These are phyloP conservation scores for Ascochyta clinopodiicola DNA, from an alignment of 2,329 filamentous ascomycete genomes.

Conservation along the genomic window DNA sequence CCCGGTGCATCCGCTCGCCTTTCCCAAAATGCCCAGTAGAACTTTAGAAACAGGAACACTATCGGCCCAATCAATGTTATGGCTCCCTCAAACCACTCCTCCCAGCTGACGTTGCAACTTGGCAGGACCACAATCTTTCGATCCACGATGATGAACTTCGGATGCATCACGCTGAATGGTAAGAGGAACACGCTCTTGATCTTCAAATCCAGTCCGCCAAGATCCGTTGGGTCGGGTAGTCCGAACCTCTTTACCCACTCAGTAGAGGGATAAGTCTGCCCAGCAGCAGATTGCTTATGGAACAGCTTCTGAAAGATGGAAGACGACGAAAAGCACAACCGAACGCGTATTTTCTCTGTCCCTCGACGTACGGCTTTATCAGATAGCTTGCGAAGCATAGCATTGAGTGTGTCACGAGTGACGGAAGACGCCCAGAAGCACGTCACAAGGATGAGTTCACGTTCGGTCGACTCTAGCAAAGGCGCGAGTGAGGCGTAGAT, in stretches of 20 bases:
- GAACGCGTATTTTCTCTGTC: slow-evolving; percentile 62
- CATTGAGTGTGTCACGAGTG: slow-evolving; percentile 64
- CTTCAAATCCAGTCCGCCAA: slow-evolving; percentile 68
- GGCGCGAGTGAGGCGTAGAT: slow-evolving; percentile 62
- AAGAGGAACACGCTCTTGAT: slow-evolving; percentile 81
- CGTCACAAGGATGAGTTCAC: slow-evolving; percentile 77
- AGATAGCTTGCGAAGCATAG: slow-evolving; percentile 67
- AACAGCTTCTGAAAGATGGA: slow-evolving; percentile 77
- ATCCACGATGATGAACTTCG: slow-evolving; percentile 81
- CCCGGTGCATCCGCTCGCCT: slow-evolving; percentile 25
- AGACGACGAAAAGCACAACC: slow-evolving; percentile 77
- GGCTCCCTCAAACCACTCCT: slow-evolving; percentile 84
- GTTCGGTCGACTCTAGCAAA: slow-evolving; percentile 64
- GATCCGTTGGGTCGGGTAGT: slow-evolving; percentile 63
- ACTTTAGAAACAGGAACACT: slow-evolving; percentile 67
- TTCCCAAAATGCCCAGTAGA: slow-evolving; percentile 75
- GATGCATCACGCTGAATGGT: slow-evolving; percentile 86
- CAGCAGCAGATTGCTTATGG: slow-evolving; percentile 69
- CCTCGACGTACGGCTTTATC: slow-evolving; percentile 46
- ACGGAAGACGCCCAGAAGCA: slow-evolving; percentile 80
- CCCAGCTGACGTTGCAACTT: slow-evolving; percentile 86
- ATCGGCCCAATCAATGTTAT: slow-evolving; percentile 69
- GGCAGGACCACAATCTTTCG: slow-evolving; percentile 71
- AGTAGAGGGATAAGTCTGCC: slow-evolving; percentile 65
- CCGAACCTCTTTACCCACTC: slow-evolving; percentile 69